phyloP scores from a whole-genome alignment of 345 rosid species.

The Eucalyptus pauciflora region DNA sequence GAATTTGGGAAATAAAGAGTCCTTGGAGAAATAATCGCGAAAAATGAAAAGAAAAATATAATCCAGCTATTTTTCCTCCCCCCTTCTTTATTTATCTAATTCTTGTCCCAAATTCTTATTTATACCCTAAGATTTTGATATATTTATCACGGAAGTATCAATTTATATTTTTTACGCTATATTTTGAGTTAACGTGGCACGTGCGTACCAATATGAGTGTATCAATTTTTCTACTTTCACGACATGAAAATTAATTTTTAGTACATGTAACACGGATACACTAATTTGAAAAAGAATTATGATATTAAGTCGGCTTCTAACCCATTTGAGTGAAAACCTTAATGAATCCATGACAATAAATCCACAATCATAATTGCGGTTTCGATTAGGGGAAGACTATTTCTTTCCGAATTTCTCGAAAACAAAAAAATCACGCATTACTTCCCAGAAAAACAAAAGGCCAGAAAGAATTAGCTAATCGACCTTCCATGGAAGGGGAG shows the following conservation, averaged over 20 bases:
- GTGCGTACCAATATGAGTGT: neutral
- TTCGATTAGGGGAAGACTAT: neutral
- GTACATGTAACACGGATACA: neutral
- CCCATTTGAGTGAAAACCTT: fast-evolving
- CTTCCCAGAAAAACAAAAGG: neutral
- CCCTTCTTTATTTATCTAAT: neutral
- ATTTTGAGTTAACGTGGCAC: neutral
- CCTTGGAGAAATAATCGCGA: neutral
- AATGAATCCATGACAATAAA: neutral
- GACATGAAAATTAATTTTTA: neutral
- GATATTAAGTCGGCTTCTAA: fast-evolving
- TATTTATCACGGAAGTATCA: fast-evolving
- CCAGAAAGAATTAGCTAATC: neutral
- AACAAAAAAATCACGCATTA: neutral
- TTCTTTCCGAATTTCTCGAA: no score
- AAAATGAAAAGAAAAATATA: neutral
- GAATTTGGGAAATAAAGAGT: neutral
- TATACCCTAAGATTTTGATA: no score
- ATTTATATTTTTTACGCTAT: fast-evolving
- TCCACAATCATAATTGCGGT: neutral
- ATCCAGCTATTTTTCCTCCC: neutral
- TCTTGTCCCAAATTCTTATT: no score
- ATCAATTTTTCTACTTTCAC: neutral
- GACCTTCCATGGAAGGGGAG: neutral
- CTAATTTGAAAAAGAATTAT: fast-evolving